phyloP scores from a whole-genome alignment of 83 land plant genomes.

The Thuja plicata region DNA sequence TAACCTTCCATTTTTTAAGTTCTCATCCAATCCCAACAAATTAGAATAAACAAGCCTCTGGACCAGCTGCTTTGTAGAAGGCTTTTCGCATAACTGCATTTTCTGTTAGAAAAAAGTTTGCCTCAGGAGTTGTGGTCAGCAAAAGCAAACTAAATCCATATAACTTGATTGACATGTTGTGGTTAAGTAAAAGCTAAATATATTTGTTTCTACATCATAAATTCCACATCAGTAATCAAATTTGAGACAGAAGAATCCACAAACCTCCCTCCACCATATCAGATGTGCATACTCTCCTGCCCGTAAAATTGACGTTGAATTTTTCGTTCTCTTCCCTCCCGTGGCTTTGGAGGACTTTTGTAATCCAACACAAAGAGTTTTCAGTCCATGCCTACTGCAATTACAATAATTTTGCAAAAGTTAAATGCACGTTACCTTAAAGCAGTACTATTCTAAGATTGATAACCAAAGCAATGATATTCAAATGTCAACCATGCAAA shows the following conservation, averaged over 20 bases:
- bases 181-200: background rate
- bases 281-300: constrained; percentile 2
- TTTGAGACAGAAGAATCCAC: background rate
- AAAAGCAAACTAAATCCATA: background rate
- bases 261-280: constrained; percentile 14
- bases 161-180: background rate
- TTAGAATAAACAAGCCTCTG: constrained; percentile 58
- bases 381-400: constrained; percentile 3
- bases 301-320: background rate
- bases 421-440: background rate
- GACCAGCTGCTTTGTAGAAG: constrained; percentile 49
- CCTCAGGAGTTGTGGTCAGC: background rate
- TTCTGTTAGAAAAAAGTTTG: constrained; percentile 35
- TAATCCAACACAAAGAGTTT: background rate
- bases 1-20: constrained; percentile 69
- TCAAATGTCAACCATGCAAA: background rate
- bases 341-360: constrained; percentile 5
- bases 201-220: background rate
- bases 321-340: background rate
- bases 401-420: background rate
- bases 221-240: background rate
- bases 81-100: constrained; percentile 60
- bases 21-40: constrained; percentile 68
- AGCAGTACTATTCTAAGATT: background rate
- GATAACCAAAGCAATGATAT: background rate